Percentiles rank a stretch among this genome's conserved stretches.
These are phyloP conservation scores for Dichotomopilus funicola DNA, from an alignment of 2,329 filamentous ascomycete genomes.

Conservation along the genomic window DNA sequence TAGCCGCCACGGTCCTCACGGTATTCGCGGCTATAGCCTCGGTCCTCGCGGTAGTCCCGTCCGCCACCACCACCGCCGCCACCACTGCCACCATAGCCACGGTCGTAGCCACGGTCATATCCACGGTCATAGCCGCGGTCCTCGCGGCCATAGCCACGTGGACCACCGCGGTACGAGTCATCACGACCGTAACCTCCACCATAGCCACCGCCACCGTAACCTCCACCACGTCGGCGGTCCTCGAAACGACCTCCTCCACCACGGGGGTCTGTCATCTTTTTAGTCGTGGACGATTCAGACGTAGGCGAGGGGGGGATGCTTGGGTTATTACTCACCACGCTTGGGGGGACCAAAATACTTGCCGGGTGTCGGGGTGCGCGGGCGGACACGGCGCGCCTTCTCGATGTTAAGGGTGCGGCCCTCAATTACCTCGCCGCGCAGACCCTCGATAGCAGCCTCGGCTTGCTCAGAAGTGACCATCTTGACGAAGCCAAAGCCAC, in stretches of 20 bases:
- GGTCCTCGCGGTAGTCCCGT: constrained; percentile 35
- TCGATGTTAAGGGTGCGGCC: constrained; percentile 96
- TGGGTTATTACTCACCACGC: constrained; percentile 61
- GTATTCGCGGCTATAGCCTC: constrained; percentile 37
- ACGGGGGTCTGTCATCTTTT: constrained; percentile 39
- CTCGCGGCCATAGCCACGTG: constrained; percentile 23
- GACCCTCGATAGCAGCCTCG: constrained; percentile 90
- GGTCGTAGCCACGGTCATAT: constrained; percentile 47
- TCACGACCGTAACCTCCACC: constrained; percentile 42
- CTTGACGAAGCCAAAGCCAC: constrained; percentile 98
- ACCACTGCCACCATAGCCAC: constrained; percentile 42
- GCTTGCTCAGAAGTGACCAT: constrained; percentile 94
- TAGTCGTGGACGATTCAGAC: constrained; percentile 15
- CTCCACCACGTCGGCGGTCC: constrained; percentile 58
- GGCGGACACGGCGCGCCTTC: constrained; percentile 92
- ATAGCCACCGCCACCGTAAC: constrained; percentile 35
- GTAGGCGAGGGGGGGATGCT: constrained; percentile 29
- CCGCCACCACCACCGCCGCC: constrained; percentile 28
- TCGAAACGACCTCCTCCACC: constrained; percentile 50
- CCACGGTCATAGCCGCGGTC: constrained; percentile 44
- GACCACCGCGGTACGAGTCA: constrained; percentile 48
- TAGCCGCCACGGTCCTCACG: constrained; percentile 33
- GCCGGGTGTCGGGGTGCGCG: constrained; percentile 91
- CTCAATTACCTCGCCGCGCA: constrained; percentile 92
- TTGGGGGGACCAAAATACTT: constrained; percentile 99